Conservation (phyloP, 129 eudicot species). For the Artemisia argyi region DNA sequence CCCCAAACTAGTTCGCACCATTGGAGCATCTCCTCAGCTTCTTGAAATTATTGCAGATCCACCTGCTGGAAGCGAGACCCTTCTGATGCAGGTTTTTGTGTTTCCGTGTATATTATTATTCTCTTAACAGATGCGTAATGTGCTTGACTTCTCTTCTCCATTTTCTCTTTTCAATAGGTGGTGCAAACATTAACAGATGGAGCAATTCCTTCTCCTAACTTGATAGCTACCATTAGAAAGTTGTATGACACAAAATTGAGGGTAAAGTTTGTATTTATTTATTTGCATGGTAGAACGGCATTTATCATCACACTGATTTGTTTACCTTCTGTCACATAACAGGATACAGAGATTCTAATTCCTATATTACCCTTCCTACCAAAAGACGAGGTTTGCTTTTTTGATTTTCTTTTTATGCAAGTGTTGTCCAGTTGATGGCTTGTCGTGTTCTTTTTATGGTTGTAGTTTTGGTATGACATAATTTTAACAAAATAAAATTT, state of each 20-base stretch:
- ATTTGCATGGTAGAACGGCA: background rate
- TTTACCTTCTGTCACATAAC: conserved; percentile 24
- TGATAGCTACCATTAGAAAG: conserved; percentile 66
- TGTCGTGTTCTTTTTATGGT: background rate
- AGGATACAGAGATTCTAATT: conserved; percentile 86
- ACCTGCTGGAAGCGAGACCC: conserved; percentile 80
- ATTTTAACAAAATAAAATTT: no score
- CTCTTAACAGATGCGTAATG: background rate
- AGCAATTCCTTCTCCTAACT: conserved; percentile 69
- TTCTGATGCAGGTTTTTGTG: conserved; percentile 65
- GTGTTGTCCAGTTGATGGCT: background rate
- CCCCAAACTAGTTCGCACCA: conserved; percentile 89
- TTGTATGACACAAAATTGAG: conserved; percentile 68
- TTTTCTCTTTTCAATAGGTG: conserved; percentile 50
- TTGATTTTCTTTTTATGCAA: background rate
- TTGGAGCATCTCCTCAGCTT: conserved; percentile 84
- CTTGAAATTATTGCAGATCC: conserved; percentile 92
- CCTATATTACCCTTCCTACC: conserved; percentile 74
- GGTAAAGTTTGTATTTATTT: conserved; percentile 35
- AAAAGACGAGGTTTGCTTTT: conserved; percentile 72
- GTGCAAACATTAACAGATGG: conserved; percentile 90
- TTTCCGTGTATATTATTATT: background rate
- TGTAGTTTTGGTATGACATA: background rate
- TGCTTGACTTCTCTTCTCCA: background rate
- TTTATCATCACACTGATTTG: conserved; percentile 18